Percentiles rank a stretch among this genome's conserved stretches.
phyloP scores from a whole-genome alignment of 2,329 filamentous ascomycete species.

The Phaeosphaeriaceae sp. region DNA sequence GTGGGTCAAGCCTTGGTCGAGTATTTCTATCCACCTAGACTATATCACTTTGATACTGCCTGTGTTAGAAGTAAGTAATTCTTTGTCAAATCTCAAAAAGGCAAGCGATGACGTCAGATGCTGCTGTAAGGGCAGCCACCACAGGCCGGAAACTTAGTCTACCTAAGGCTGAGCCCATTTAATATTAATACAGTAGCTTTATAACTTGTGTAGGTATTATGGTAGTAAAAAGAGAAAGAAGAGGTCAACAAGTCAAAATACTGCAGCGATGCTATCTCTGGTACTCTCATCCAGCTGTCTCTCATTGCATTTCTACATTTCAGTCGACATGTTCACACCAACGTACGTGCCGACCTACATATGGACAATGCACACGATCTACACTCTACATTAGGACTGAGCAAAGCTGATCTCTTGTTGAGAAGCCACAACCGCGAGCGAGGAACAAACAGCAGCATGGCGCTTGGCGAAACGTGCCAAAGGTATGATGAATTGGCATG shows the following conservation, averaged over 20 bases:
- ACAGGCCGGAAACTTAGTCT: neutral
- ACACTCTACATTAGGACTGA: no score
- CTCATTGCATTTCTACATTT: no score
- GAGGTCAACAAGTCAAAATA: no score
- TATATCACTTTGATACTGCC: conserved; percentile 76
- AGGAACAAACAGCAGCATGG: conserved; percentile 38
- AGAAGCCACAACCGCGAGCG: conserved; percentile 45
- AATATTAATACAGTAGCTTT: no score
- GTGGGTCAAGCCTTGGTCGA: conserved; percentile 74
- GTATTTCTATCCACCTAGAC: conserved; percentile 70
- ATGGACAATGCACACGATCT: no score
- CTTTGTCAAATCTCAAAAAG: neutral
- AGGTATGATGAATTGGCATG: conserved; percentile 56
- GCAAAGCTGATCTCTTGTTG: no score
- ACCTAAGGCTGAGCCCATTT: neutral
- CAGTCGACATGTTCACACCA: no score
- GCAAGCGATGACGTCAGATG: conserved; percentile 10
- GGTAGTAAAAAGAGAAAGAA: no score
- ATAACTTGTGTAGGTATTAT: no score
- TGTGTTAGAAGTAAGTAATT: conserved; percentile 67
- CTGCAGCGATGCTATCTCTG: no score
- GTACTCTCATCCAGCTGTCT: no score
- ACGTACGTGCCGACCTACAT: no score
- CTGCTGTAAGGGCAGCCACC: neutral
- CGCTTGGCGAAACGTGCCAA: conserved; percentile 51